phyloP scores from a whole-genome alignment of 1,284 basidiomycete genomes.

The Trichosporon inkin region DNA sequence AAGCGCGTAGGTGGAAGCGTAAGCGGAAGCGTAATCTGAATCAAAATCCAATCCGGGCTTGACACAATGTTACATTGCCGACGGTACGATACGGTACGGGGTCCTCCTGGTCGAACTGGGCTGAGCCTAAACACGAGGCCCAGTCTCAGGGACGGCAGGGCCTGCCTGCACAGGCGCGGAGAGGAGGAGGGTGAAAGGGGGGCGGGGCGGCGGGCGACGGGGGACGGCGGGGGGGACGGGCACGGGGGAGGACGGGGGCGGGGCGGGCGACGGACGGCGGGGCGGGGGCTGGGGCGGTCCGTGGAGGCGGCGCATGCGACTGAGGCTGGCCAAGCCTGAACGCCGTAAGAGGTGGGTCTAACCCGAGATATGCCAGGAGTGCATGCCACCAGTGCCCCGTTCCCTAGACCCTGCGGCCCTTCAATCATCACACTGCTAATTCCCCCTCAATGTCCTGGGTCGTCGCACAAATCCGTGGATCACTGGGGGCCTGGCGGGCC shows the following conservation, averaged over 20 bases:
- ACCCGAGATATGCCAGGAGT: conserved; percentile 6
- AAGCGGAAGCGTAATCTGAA: conserved; percentile 8
- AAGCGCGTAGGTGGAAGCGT: conserved; percentile 2
- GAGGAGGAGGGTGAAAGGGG: not conserved
- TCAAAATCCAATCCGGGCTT: conserved; percentile 8
- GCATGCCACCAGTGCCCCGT: not conserved
- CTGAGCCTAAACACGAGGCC: not conserved
- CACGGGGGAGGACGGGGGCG: not conserved
- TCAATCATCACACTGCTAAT: not conserved
- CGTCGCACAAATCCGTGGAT: not conserved
- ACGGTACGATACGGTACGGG: not conserved
- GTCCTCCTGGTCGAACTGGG: not conserved
- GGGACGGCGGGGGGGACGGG: not conserved
- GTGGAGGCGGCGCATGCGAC: too few relatives aligned
- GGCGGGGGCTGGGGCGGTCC: not conserved
- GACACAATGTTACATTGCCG: conserved; percentile 3
- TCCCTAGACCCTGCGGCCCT: not conserved
- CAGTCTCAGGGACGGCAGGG: not conserved
- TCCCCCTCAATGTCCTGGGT: not conserved
- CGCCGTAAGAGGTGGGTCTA: conserved; percentile 7
- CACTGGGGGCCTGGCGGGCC: not conserved
- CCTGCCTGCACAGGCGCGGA: not conserved
- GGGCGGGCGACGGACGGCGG: not conserved
- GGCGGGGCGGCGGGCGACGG: not conserved
- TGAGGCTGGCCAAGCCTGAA: not conserved